Evolutionary conservation across 73 alveolate species (phyloP), one percentile per base, ranked within the genome.

Genomic region (Uronychia binucleata): DNA sequence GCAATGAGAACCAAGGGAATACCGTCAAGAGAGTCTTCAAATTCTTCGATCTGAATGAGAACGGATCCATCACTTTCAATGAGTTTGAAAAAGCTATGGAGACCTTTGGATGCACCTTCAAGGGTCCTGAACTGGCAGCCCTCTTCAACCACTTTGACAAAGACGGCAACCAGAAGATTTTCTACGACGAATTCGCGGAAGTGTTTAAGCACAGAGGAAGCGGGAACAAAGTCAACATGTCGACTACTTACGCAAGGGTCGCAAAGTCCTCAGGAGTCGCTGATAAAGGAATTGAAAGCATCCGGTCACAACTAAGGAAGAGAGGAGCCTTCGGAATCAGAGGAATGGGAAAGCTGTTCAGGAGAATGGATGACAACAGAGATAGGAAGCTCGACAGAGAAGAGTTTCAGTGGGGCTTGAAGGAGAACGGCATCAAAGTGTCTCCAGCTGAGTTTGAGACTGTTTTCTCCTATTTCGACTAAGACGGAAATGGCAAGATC

Each of bases 1-100:
- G 96, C 13, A 91, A 91, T 77, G 98, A 94, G 75, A 96, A 94
- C 78, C 96, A 94, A 75, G 98, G 98, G 25, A 94, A 91, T 83
- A 94, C 98, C 34, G 95, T 90, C 0, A 88, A 82, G 59, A 92
- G 85, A 59, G 87, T 92, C 80, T 94, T 94, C 93, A 91, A 85
- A 89, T 92, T 90, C 78, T 94, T 94, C 76, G 98, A 94, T 81
- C 77, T 91, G 28, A 89, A 89, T 34, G 95, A 93, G 30, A 85
- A 78, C 77, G 96, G 96, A 46, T 78, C 92, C 33, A 92, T 94
- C 60, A 90, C 87, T 31, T 90, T 90, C 28, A 57, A 78, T 14
- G 90, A 94, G 81, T 94, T 94, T 86, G 85, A 84, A 30, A 83
- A 92, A 28, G 96, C 96, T 35, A 85, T 94, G 57, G 94, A 91